Evolutionary conservation across 805 yeast genomes (phyloP).

Genomic region (Candida andamanensis): DNA sequence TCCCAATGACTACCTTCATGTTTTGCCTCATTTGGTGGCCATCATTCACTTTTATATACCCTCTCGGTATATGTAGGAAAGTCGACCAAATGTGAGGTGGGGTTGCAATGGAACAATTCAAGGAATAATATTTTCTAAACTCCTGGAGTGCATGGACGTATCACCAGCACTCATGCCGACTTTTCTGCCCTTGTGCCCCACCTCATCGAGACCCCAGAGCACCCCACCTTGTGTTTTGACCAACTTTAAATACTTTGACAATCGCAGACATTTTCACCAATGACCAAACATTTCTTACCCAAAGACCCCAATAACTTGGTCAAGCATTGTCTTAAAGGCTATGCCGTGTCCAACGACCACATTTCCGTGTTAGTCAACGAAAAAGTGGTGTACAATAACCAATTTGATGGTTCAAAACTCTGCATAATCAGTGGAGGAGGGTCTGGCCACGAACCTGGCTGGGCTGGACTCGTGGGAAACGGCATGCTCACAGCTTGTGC

Average conservation of each 20-base stretch:
- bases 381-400: constrained; percentile 32
- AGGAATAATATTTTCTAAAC: too few relatives aligned
- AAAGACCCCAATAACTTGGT: constrained; percentile 29
- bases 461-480: constrained; percentile 34
- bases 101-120: too few relatives aligned
- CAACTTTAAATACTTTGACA: background rate
- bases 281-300: constrained; percentile 40
- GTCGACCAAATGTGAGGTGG: too few relatives aligned
- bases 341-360: constrained; percentile 32
- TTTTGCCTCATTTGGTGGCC: background rate
- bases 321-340: constrained; percentile 32
- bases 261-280: constrained; percentile 1
- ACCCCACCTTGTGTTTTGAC: too few relatives aligned
- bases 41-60: too few relatives aligned
- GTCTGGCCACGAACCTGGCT: constrained; percentile 41
- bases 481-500: constrained; percentile 38
- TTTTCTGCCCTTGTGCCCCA: background rate
- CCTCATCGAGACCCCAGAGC: background rate
- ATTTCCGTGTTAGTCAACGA: constrained; percentile 33
- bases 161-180: too few relatives aligned
- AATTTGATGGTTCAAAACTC: constrained; percentile 19
- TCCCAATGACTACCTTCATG: constrained; percentile 32
- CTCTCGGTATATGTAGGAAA: too few relatives aligned
- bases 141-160: too few relatives aligned
- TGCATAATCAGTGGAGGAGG: constrained; percentile 38